phyloP scores from a whole-genome alignment of 371 early-diverging fungal species.

The Rhizomucor pusillus region DNA sequence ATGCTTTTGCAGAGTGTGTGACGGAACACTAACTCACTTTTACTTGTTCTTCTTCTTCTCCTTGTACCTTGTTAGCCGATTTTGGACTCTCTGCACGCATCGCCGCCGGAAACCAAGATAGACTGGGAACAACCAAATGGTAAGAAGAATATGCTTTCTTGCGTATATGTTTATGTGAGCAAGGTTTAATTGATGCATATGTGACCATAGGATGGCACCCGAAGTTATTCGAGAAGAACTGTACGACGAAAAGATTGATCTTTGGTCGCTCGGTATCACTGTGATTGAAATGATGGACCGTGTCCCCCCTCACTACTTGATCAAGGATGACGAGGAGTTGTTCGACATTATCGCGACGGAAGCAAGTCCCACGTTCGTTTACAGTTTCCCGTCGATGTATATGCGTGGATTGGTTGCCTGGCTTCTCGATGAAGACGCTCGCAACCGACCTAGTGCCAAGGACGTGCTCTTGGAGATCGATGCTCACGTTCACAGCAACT shows the following conservation, averaged over 20 bases:
- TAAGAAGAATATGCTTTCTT: too few relatives aligned
- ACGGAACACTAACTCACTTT: too few relatives aligned
- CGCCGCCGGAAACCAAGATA: conserved; percentile 58
- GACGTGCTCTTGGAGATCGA: conserved; percentile 35
- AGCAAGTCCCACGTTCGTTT: conserved; percentile 45
- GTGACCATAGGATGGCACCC: conserved; percentile 71
- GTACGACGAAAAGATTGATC: conserved; percentile 88
- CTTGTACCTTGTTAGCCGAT: conserved; percentile 45
- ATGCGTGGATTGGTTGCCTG: conserved; percentile 51
- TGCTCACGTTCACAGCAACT: background rate
- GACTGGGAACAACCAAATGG: conserved; percentile 97
- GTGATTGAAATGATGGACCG: conserved; percentile 57
- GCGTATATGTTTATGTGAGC: background rate
- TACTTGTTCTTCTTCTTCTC: conserved; percentile 1
- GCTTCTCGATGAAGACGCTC: conserved; percentile 42
- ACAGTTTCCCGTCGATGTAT: conserved; percentile 48
- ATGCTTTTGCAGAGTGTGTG: too few relatives aligned
- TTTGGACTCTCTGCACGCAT: conserved; percentile 40
- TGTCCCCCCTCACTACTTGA: conserved; percentile 48
- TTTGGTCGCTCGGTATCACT: conserved; percentile 98
- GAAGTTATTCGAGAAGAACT: conserved; percentile 91
- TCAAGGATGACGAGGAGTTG: conserved; percentile 45
- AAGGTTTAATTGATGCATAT: background rate
- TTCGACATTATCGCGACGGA: conserved; percentile 40
- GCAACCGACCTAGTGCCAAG: conserved; percentile 36